These are phyloP conservation scores for Recurvomyces mirabilis DNA, from an alignment of 495 filamentous ascomycete genomes.

Conservation along the genomic window DNA sequence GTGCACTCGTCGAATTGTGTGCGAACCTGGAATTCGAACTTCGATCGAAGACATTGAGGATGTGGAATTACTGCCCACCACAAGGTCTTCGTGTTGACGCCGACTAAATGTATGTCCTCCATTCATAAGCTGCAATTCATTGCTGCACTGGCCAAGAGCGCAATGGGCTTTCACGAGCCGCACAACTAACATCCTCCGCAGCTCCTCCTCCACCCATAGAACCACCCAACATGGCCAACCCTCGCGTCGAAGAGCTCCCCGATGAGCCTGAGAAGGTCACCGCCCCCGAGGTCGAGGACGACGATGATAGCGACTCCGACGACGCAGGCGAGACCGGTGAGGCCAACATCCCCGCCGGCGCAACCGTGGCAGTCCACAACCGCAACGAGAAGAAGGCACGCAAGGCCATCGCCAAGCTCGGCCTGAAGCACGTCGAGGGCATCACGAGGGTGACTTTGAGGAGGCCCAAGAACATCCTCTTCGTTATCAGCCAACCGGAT, in stretches of 20 bases:
- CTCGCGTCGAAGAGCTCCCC: slow-evolving; percentile 92
- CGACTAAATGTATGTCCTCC: too few relatives aligned
- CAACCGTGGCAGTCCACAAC: slow-evolving; percentile 81
- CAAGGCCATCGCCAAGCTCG: slow-evolving; percentile 96
- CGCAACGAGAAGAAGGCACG: slow-evolving; percentile 99
- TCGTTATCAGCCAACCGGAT: slow-evolving; percentile 98
- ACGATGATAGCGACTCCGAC: slow-evolving; percentile 60
- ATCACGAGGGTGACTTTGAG: slow-evolving; percentile 97
- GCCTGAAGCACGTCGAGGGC: slow-evolving; percentile 87
- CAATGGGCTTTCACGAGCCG: too few relatives aligned
- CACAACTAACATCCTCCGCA: neutral
- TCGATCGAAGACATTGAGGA: too few relatives aligned
- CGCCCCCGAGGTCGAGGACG: slow-evolving; percentile 60
- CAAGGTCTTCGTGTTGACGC: too few relatives aligned
- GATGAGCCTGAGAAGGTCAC: slow-evolving; percentile 71
- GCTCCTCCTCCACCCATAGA: neutral
- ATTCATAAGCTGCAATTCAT: too few relatives aligned
- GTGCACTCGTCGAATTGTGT: too few relatives aligned
- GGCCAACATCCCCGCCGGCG: slow-evolving; percentile 69
- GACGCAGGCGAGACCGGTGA: slow-evolving; percentile 43
- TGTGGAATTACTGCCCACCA: too few relatives aligned
- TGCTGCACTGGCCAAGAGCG: too few relatives aligned
- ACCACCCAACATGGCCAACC: slow-evolving; percentile 71
- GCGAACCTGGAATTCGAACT: too few relatives aligned
- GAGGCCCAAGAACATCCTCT: slow-evolving; percentile 97